A percentile compares a stretch with the other conserved stretches of the same genome.
Conservation (phyloP, 352 stramenopile genomes). For the Peronospora belbahrii region DNA sequence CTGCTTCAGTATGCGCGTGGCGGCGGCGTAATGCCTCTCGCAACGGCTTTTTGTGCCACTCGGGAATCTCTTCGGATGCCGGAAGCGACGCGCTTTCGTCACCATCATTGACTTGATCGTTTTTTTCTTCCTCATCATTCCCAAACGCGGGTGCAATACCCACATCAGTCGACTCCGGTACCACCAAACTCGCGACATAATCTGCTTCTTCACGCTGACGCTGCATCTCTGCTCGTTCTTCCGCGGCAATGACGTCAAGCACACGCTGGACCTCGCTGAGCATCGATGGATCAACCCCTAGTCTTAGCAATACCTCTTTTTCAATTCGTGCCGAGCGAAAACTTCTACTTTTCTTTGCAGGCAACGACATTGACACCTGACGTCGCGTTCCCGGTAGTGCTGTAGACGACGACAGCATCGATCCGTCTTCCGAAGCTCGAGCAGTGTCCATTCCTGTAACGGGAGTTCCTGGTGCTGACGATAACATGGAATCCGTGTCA, state of each 20-base stretch:
- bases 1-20: slow-evolving; percentile 30
- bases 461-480: slow-evolving; percentile 26
- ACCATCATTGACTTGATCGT: slow-evolving; percentile 15
- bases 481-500: slow-evolving; percentile 48
- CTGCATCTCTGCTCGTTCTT: slow-evolving; percentile 24
- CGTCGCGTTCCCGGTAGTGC: neutral
- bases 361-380: slow-evolving; percentile 10
- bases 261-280: slow-evolving; percentile 65
- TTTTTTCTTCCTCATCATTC: slow-evolving; percentile 23
- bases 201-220: slow-evolving; percentile 26
- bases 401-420: slow-evolving; percentile 9
- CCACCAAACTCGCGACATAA: slow-evolving; percentile 29
- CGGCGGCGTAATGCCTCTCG: slow-evolving; percentile 46
- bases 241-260: slow-evolving; percentile 41
- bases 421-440: slow-evolving; percentile 5
- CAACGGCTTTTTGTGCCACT: slow-evolving; percentile 48
- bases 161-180: slow-evolving; percentile 15
- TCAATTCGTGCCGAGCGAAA: slow-evolving; percentile 61
- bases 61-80: slow-evolving; percentile 37
- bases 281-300: slow-evolving; percentile 64
- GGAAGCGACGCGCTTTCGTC: slow-evolving; percentile 4
- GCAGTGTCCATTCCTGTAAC: slow-evolving; percentile 17
- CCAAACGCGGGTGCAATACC: slow-evolving; percentile 51
- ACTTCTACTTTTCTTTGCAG: slow-evolving; percentile 25
- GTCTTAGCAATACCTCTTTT: slow-evolving; percentile 63